Percentiles rank a stretch among this genome's conserved stretches.
These are phyloP conservation scores for Ceratobasidium sp. DNA, from an alignment of 1,284 basidiomycete species.

Conservation along the genomic window DNA sequence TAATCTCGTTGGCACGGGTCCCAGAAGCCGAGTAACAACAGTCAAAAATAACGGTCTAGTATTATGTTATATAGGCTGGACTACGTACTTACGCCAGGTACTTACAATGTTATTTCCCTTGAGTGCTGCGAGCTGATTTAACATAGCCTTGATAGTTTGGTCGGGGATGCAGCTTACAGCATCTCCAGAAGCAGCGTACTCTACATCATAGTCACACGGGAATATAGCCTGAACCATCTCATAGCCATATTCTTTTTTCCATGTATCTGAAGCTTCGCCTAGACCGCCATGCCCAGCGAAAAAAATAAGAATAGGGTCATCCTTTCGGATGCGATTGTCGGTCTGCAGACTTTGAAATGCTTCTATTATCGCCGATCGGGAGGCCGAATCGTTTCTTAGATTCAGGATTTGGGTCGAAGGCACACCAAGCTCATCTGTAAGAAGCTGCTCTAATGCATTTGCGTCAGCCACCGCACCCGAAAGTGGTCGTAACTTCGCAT, in stretches of 20 bases:
- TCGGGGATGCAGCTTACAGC: slow-evolving; percentile 30
- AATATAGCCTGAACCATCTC: slow-evolving; percentile 30
- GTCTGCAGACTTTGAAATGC: not conserved
- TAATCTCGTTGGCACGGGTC: not conserved
- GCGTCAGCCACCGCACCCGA: slow-evolving; percentile 24
- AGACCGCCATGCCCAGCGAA: slow-evolving; percentile 30
- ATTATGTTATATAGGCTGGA: not conserved
- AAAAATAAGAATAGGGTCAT: slow-evolving; percentile 30
- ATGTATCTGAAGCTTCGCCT: not conserved
- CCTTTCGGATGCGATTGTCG: slow-evolving; percentile 9
- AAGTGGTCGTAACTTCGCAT: not conserved
- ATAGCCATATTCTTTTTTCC: not conserved
- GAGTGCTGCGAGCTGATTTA: slow-evolving; percentile 13
- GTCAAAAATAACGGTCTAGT: slow-evolving; percentile 33
- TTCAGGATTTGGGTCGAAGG: slow-evolving; percentile 13
- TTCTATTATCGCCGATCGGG: slow-evolving; percentile 5
- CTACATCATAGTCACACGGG: slow-evolving; percentile 10
- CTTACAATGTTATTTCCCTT: slow-evolving; percentile 34
- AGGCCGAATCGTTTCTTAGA: not conserved
- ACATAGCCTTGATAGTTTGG: not conserved
- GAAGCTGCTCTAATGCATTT: not conserved
- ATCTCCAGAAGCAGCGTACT: not conserved
- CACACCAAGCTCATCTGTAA: slow-evolving; percentile 2
- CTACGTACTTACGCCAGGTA: too few species aligned
- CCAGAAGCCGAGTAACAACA: slow-evolving; percentile 24